Evolutionary conservation across 2,329 filamentous ascomycete species (phyloP), one percentile per base, ranked within the genome.

Genomic region (Orbilia quercus): DNA sequence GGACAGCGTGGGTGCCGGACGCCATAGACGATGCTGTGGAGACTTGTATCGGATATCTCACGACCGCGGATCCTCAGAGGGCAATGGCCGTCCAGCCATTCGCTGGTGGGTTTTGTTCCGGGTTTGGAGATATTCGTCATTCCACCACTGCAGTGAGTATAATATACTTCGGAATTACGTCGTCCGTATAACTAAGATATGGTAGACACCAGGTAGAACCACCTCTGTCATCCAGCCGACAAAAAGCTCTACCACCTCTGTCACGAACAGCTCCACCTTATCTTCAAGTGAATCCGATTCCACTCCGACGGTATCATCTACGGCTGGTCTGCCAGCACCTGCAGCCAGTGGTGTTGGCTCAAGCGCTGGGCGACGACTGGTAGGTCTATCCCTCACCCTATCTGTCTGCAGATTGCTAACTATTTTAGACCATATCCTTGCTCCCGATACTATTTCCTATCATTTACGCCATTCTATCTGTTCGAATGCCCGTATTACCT

Each of bases 11-110:
- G 69, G 60, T 62, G 1, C 69, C 69, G 1, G 48, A 45, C 3
- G 20, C 44, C 2, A 55, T 66, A 7, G 69, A 73, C 23, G 58
- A 53, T 7, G 60, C 60, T 7, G 59, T 55, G 4, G 40, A 51
- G 16, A 66, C 60, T 6, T 73, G 69, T 16, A 18, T 73, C 20
- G 42, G 55, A 4, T 73, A 65, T 54, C 60, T 73, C 3, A 42
- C 14, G 4, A 44, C 45, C 7, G 60, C 60, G 1, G 34, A 55
- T 22, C 60, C 69, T 7, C 23, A 53, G 18, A 65, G 47, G 16
- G 69, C 60, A 2, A 59, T 31, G 11, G 42, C 53, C 6, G 18
- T 66, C n/a, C 34, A 18, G 7, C 42, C 38, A 1, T 60, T 48
- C 22, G 60, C 44, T 0, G 34, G 31, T 42, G 60, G 44, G 4